These are phyloP conservation scores for Alternaria triticina DNA, from an alignment of 2,329 filamentous ascomycete genomes.

Conservation along the genomic window DNA sequence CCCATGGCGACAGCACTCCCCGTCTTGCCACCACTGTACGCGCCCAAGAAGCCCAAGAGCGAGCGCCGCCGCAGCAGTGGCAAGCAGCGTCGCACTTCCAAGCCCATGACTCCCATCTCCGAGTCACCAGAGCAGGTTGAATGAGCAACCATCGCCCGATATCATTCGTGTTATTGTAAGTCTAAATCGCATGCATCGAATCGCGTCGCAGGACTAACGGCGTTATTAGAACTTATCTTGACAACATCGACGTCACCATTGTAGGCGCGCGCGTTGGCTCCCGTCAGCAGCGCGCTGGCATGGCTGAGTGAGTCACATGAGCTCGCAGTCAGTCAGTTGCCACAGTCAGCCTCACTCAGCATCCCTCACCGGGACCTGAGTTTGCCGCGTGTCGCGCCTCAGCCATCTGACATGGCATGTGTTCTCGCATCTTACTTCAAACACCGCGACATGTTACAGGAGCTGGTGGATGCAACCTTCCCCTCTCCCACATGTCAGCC, in stretches of 20 bases:
- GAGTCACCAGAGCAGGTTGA: conserved; percentile 49
- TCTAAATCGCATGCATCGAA: background rate
- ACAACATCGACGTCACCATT: conserved; percentile 16
- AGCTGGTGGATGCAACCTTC: background rate
- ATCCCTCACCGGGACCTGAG: background rate
- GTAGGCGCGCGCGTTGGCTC: conserved; percentile 14
- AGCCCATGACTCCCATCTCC: conserved; percentile 52
- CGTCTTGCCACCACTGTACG: conserved; percentile 49
- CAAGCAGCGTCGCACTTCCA: conserved; percentile 49
- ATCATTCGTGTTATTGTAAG: conserved; percentile 10
- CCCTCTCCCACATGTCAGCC: background rate
- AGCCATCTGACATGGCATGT: background rate
- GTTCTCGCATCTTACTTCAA: background rate
- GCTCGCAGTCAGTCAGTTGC: background rate
- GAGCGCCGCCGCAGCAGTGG: conserved; percentile 49
- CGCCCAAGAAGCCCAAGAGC: conserved; percentile 49
- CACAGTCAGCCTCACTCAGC: conserved; percentile 2
- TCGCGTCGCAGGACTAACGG: conserved; percentile 6
- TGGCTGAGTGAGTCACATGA: conserved; percentile 18
- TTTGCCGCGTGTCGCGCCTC: conserved; percentile 3
- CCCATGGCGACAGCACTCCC: conserved; percentile 46
- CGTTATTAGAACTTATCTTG: conserved; percentile 9
- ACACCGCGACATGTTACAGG: background rate
- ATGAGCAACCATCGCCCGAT: conserved; percentile 30
- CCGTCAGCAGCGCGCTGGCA: conserved; percentile 3